Conservation (phyloP, 306 rosid genomes). For the Castanea crenata region DNA sequence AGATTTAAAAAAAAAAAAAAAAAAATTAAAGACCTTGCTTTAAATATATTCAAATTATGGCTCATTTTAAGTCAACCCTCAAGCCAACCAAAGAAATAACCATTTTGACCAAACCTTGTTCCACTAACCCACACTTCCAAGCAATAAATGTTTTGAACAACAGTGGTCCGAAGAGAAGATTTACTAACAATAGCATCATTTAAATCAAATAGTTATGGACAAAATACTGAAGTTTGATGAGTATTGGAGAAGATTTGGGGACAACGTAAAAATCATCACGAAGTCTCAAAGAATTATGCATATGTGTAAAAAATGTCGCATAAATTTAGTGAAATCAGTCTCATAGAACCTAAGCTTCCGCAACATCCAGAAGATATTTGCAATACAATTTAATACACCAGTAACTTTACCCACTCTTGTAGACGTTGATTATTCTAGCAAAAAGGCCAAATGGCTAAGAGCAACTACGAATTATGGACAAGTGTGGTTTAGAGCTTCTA, state of each 20-base stretch:
- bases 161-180: neutral
- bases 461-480: neutral
- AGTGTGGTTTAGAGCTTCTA: neutral
- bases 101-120: neutral
- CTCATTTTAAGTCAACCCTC: conserved; percentile 3
- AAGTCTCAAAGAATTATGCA: too few species aligned
- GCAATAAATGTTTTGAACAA: neutral
- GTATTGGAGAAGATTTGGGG: neutral
- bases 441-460: neutral
- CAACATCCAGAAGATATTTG: neutral
- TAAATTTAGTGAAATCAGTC: too few species aligned
- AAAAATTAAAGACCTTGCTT: conserved; percentile 1
- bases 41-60: neutral
- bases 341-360: neutral
- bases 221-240: neutral
- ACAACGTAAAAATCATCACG: neutral
- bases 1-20: conserved; percentile 10
- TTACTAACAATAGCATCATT: neutral
- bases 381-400: neutral
- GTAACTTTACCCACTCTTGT: neutral
- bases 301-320: too few species aligned
- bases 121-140: too few species aligned
- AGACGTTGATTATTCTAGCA: neutral
- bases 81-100: conserved; percentile 10
- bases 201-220: neutral